Conservation (phyloP, 139 green algal species). For the Chlamydomonas schloesseri region DNA sequence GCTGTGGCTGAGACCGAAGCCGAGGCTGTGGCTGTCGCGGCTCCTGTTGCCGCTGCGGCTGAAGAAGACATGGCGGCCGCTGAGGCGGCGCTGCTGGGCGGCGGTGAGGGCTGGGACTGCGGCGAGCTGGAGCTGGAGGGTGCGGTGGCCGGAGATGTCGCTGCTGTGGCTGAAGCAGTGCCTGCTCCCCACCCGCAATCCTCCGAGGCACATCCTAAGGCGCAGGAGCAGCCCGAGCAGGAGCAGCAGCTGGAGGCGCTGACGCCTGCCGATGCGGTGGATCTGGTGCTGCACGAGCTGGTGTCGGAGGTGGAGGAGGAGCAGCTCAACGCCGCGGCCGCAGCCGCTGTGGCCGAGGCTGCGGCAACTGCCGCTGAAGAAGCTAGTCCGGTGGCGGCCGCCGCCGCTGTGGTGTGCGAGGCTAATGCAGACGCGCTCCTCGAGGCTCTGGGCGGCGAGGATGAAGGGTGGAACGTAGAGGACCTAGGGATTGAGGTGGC, state of each 20-base stretch:
- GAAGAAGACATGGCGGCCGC: too few species aligned
- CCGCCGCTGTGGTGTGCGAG: neutral
- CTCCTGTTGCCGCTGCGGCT: neutral
- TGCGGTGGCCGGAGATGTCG: neutral
- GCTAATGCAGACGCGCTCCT: neutral
- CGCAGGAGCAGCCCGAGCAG: too few species aligned
- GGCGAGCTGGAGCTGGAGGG: conserved; percentile 4
- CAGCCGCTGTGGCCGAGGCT: neutral
- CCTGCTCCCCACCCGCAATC: too few species aligned
- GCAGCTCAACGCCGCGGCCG: neutral
- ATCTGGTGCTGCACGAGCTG: neutral
- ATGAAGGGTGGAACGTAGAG: conserved; percentile 10
- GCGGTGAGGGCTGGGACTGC: neutral
- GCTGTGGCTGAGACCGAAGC: neutral
- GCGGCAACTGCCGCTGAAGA: too few species aligned
- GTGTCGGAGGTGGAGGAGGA: neutral
- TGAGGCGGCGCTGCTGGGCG: neutral
- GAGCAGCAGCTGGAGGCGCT: too few species aligned
- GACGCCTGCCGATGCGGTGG: too few species aligned
- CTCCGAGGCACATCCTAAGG: too few species aligned
- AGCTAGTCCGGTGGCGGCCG: neutral
- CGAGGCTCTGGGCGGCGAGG: neutral
- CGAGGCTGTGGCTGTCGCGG: too few species aligned
- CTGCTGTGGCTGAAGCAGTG: too few species aligned
- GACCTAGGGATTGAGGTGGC: conserved; percentile 6